Conservation (phyloP, 192 early-diverging fungal species). For the Backusella morwellensis region DNA sequence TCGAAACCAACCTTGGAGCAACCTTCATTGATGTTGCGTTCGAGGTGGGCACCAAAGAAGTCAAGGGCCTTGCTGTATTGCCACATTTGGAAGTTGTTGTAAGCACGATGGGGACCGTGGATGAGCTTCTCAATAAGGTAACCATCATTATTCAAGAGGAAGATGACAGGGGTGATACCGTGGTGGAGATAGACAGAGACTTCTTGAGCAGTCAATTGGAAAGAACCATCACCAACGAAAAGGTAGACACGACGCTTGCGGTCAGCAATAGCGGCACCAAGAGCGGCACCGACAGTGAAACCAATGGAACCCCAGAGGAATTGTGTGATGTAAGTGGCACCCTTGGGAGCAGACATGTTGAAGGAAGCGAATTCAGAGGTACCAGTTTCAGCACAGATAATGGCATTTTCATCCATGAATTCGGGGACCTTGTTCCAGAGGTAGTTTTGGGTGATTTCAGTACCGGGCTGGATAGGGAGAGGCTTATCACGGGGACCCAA, state of each 20-base stretch:
- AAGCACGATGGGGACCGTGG: conserved; percentile 40
- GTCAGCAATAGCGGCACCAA: conserved; percentile 43
- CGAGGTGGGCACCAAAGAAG: conserved; percentile 37
- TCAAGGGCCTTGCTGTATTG: conserved; percentile 44
- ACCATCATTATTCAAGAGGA: conserved; percentile 52
- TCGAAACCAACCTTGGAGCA: conserved; percentile 33
- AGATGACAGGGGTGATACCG: conserved; percentile 45
- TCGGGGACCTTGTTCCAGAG: conserved; percentile 41
- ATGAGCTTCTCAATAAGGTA: conserved; percentile 50
- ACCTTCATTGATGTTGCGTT: conserved; percentile 15
- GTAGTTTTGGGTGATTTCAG: conserved; percentile 37
- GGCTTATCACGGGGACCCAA: conserved; percentile 13
- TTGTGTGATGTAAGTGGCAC: conserved; percentile 40
- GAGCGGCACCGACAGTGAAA: conserved; percentile 39
- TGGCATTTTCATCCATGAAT: conserved; percentile 27
- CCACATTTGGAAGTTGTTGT: conserved; percentile 51
- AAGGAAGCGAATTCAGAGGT: conserved; percentile 43
- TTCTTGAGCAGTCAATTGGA: conserved; percentile 50
- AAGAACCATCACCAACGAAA: conserved; percentile 53
- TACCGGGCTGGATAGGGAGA: not conserved
- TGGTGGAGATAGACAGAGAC: conserved; percentile 47
- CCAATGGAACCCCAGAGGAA: conserved; percentile 34
- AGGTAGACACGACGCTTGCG: conserved; percentile 39
- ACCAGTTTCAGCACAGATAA: conserved; percentile 46
- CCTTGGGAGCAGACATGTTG: conserved; percentile 36